Conservation (phyloP, 805 yeast genomes). For the Isabelozyma rhagii region DNA sequence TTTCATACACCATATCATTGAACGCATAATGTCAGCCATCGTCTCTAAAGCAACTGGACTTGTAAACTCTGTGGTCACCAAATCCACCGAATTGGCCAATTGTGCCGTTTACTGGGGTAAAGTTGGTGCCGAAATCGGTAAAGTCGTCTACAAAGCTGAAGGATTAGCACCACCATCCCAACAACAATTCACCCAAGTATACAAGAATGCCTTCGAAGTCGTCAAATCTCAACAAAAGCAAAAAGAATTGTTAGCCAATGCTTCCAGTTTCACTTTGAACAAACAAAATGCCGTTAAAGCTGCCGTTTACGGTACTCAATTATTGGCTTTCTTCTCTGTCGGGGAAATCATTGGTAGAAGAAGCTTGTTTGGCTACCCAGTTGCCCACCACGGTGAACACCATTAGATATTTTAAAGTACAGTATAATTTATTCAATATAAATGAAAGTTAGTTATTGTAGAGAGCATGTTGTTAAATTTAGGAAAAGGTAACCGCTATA, state of each 20-base stretch:
- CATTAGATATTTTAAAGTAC: background rate
- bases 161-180: constrained; percentile 87
- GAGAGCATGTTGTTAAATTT: background rate
- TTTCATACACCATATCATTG: background rate
- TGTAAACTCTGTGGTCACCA: constrained; percentile 32
- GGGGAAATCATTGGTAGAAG: constrained; percentile 98
- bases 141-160: constrained; percentile 85
- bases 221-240: constrained; percentile 51
- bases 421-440: background rate
- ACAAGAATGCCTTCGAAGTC: constrained; percentile 42
- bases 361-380: constrained; percentile 84
- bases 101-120: constrained; percentile 77
- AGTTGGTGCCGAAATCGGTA: constrained; percentile 61
- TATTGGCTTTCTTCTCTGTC: constrained; percentile 85
- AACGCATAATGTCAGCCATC: constrained; percentile 40
- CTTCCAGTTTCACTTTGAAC: constrained; percentile 44
- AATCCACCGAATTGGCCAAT: constrained; percentile 42
- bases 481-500: no score
- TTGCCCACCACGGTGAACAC: constrained; percentile 35
- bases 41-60: constrained; percentile 37
- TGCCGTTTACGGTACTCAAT: constrained; percentile 76
- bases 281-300: constrained; percentile 61
- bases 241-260: constrained; percentile 46
- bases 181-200: constrained; percentile 73
- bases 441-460: background rate